A percentile compares a stretch with the other conserved stretches of the same genome.
These are phyloP conservation scores for Pholiota adiposa DNA, from an alignment of 1,284 basidiomycete genomes.

Conservation along the genomic window DNA sequence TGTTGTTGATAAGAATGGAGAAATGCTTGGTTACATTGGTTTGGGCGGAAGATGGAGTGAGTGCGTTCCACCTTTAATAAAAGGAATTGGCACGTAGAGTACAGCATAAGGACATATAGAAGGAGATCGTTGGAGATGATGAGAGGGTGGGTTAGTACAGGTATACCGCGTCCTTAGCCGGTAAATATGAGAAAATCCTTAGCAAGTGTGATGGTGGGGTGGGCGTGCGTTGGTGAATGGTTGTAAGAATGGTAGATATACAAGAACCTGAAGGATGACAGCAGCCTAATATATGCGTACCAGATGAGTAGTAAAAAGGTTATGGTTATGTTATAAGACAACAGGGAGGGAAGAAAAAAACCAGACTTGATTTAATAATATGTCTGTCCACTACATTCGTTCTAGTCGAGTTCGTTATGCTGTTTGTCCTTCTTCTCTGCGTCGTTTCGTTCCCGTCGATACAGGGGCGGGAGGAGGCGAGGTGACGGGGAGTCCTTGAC, in stretches of 20 bases:
- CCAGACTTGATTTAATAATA: slow-evolving; percentile 17
- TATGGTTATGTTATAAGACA: neutral
- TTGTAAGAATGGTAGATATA: neutral
- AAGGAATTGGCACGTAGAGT: neutral
- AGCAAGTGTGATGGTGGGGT: neutral
- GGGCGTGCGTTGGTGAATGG: neutral
- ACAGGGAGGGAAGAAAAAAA: slow-evolving; percentile 3
- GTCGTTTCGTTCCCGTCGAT: slow-evolving; percentile 29
- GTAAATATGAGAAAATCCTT: slow-evolving; percentile 1
- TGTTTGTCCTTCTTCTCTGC: slow-evolving; percentile 26
- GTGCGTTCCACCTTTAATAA: no score
- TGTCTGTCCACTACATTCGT: slow-evolving; percentile 5
- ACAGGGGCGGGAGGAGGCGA: slow-evolving; percentile 18
- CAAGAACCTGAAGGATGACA: neutral
- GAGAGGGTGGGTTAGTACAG: neutral
- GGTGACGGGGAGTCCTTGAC: slow-evolving; percentile 24
- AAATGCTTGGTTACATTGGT: no score
- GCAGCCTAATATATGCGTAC: slow-evolving; percentile 11
- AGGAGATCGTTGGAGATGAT: neutral
- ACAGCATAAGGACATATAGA: neutral
- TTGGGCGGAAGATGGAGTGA: no score
- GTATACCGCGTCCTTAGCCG: neutral
- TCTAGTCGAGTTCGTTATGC: slow-evolving; percentile 12
- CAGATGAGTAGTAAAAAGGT: neutral
- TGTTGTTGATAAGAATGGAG: no score